Evolutionary conservation across 345 rosid species (phyloP), one percentile per base, ranked within the genome.

Genomic region (Excoecaria agallocha): DNA sequence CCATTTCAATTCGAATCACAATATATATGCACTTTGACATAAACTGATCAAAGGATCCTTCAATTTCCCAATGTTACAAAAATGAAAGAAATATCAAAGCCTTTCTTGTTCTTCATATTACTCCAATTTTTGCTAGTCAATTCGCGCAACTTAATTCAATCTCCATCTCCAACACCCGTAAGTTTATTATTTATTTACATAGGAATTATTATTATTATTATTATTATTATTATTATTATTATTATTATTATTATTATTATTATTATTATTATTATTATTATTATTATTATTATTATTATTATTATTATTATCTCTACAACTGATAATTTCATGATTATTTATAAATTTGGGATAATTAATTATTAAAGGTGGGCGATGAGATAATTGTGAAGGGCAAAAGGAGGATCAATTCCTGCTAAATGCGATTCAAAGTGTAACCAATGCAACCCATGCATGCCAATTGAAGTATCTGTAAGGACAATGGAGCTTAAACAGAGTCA

Each of bases 401-500:
- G 45, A 62, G 79, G 79, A 5, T 69, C 79, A n/a, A 50, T 52
- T 52, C 64, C 79, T 15, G 79, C 64, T 24, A 52, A 2, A 2
- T 76, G 74, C 12, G 63, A 52, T 51, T 54, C 69, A 50, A 69
- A 62, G 55, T 76, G 79, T 68, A 61, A 61, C 45, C 52, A 76
- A 20, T 68, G 78, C 73, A 13, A 19, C 11, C 73, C 73, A 2
- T 68, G 78, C 57, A 10, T 58, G 48, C 78, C 71, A 2, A 62
- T 76, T 60, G 68, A 76, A 76, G 61, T 76, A 39, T 68, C 78
- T 12, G 56, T 75, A 8, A 25, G 24, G 46, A 30, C 48, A 38
- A 76, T 76, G 74, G 69, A 76, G n/a, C 24, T 61, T 12, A 55
- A 41, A n/a, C 74, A 76, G 52, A 50, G 30, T 30, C 30, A 50